A percentile compares a stretch with the other conserved stretches of the same genome.
Evolutionary conservation across 2,329 filamentous ascomycete species (phyloP).

Genomic region (Graphilbum ipis-grandicollis): DNA sequence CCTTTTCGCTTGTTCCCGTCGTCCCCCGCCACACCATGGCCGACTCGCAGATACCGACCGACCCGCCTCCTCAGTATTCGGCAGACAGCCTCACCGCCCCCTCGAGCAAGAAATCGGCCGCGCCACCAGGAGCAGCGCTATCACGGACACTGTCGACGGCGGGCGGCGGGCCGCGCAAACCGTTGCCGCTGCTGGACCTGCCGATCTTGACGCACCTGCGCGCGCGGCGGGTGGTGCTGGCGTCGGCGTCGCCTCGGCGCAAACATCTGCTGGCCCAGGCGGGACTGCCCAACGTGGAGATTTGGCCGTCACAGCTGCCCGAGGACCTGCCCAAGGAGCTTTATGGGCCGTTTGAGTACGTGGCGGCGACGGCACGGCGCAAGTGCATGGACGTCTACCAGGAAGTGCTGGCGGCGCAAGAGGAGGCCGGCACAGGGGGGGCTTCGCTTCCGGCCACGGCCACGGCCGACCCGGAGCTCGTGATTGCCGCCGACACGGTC

Average conservation of each 20-base stretch:
- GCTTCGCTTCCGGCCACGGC: too few relatives aligned
- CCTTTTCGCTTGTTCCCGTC: neutral
- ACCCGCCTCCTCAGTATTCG: slow-evolving; percentile 29
- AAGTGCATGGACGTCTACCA: slow-evolving; percentile 64
- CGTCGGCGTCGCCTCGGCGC: slow-evolving; percentile 73
- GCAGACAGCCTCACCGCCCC: neutral
- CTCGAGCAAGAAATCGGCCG: slow-evolving; percentile 6
- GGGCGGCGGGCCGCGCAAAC: slow-evolving; percentile 22
- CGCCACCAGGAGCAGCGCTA: slow-evolving; percentile 12
- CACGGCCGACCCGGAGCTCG: slow-evolving; percentile 55
- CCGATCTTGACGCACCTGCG: slow-evolving; percentile 64
- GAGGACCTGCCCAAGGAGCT: slow-evolving; percentile 67
- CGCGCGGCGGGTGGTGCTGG: slow-evolving; percentile 69
- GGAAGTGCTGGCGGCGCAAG: slow-evolving; percentile 19
- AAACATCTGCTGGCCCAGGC: slow-evolving; percentile 65
- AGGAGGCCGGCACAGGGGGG: slow-evolving; percentile 9
- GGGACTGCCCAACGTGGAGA: slow-evolving; percentile 66
- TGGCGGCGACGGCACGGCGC: slow-evolving; percentile 65
- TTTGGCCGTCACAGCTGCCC: slow-evolving; percentile 65
- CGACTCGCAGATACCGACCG: slow-evolving; percentile 12
- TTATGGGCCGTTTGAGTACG: slow-evolving; percentile 76
- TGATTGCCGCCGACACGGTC: slow-evolving; percentile 82
- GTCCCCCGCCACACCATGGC: slow-evolving; percentile 1
- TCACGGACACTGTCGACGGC: too few relatives aligned
- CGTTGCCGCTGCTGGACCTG: slow-evolving; percentile 54